Percentiles rank a stretch among this genome's conserved stretches.
These are phyloP conservation scores for Bolboschoenus planiculmis DNA, from an alignment of 176 grass and related monocot species.

Conservation along the genomic window DNA sequence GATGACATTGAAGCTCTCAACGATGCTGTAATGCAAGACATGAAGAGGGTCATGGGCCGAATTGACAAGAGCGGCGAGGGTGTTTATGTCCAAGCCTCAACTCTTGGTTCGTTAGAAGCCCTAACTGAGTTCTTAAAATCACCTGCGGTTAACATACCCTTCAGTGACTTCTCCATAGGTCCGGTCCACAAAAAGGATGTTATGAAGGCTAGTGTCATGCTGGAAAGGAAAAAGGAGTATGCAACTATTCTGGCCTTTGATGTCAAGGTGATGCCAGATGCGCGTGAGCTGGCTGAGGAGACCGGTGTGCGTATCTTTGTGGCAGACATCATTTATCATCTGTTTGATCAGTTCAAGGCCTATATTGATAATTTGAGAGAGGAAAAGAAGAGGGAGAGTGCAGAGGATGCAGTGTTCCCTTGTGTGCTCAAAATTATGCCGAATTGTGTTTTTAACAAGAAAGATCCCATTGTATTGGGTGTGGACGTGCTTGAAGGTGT, in stretches of 20 bases:
- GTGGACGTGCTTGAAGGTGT: conserved; percentile 58
- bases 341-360: conserved; percentile 55
- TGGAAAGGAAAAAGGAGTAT: conserved; percentile 61
- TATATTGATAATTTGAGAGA: conserved; percentile 48
- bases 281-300: conserved; percentile 45
- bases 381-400: conserved; percentile 49
- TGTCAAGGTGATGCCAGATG: conserved; percentile 67
- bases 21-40: conserved; percentile 36
- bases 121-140: conserved; percentile 42
- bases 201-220: conserved; percentile 61
- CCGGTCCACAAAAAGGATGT: conserved; percentile 72
- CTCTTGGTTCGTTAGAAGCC: conserved; percentile 51
- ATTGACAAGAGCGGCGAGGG: conserved; percentile 51
- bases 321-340: conserved; percentile 60
- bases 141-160: conserved; percentile 37
- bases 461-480: conserved; percentile 61
- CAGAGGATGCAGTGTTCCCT: conserved; percentile 55
- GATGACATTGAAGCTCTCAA: conserved; percentile 40
- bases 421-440: conserved; percentile 56
- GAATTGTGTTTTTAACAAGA: conserved; percentile 52
- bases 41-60: conserved; percentile 35
- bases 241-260: conserved; percentile 65
- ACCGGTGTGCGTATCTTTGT: conserved; percentile 46
- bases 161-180: conserved; percentile 48
- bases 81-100: conserved; percentile 67